A percentile compares a stretch with the other conserved stretches of the same genome.
Conservation (phyloP, 805 yeast species). For the Clavispora asparagi region DNA sequence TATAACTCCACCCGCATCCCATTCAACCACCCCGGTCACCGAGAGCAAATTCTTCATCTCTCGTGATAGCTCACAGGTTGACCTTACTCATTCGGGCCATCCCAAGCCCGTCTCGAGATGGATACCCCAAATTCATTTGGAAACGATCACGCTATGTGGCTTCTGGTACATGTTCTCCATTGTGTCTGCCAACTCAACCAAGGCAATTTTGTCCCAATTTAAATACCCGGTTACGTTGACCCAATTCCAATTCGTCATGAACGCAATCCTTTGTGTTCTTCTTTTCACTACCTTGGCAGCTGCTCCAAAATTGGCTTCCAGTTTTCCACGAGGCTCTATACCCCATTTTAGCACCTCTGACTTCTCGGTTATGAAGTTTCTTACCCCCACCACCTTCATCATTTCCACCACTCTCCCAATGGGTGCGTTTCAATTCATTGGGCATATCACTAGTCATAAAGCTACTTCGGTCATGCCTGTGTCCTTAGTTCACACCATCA, state of each 20-base stretch:
- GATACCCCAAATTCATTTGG: conserved; percentile 10
- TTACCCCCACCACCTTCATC: conserved; percentile 50
- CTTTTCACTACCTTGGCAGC: conserved; percentile 34
- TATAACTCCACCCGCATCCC: conserved; percentile 32
- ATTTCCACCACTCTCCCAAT: conserved; percentile 77
- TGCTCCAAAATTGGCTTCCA: conserved; percentile 17
- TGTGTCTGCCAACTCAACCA: conserved; percentile 75
- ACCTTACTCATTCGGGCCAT: background rate
- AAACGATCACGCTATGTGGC: conserved; percentile 44
- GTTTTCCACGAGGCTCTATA: conserved; percentile 13
- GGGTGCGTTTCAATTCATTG: conserved; percentile 91
- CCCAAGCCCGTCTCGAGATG: background rate
- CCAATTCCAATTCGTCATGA: conserved; percentile 77
- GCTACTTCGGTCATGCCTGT: conserved; percentile 92
- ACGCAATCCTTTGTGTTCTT: conserved; percentile 53
- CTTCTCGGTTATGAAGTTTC: conserved; percentile 33
- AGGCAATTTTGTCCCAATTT: conserved; percentile 64
- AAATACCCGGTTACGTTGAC: conserved; percentile 85
- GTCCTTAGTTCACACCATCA: conserved; percentile 90
- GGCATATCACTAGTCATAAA: conserved; percentile 86
- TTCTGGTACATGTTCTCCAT: conserved; percentile 82
- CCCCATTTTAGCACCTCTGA: conserved; percentile 16
- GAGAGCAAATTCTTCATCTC: conserved; percentile 10
- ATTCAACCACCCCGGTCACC: conserved; percentile 25
- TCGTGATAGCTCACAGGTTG: background rate